Conservation (phyloP, 495 filamentous ascomycete species). For the Talaromyces stipitatus region DNA sequence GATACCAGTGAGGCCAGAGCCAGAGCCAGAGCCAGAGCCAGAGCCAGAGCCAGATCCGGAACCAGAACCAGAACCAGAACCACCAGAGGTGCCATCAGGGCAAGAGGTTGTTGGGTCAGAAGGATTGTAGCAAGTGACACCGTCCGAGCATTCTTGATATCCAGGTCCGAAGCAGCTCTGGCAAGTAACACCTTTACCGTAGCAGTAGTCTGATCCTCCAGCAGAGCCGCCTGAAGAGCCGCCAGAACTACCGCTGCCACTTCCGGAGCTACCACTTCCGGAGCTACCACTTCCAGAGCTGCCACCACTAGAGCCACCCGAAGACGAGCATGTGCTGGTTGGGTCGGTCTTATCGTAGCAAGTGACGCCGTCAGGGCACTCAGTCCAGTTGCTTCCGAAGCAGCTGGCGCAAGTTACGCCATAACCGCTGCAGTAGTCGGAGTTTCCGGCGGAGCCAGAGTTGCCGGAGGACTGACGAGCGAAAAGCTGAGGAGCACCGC, state of each 20-base stretch:
- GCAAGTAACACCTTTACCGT: neutral
- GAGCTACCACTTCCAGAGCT: neutral
- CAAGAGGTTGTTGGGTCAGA: neutral
- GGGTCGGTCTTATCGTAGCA: constrained; percentile 3
- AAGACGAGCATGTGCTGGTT: neutral
- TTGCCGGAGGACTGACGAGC: constrained; percentile 5
- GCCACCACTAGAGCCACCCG: neutral
- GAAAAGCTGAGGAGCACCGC: neutral
- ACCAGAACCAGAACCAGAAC: neutral
- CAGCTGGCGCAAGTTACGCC: neutral
- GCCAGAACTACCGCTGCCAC: neutral
- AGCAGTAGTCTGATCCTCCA: neutral
- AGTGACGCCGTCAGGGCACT: neutral
- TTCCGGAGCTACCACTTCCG: neutral
- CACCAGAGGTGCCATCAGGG: neutral
- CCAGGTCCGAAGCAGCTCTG: neutral
- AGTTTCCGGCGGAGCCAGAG: neutral
- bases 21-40: neutral
- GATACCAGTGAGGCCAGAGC: neutral
- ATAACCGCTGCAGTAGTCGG: neutral
- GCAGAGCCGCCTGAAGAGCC: neutral
- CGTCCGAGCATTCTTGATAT: neutral
- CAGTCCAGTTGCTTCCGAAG: neutral
- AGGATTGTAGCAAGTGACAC: neutral
- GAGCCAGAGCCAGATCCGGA: neutral